Conservation (phyloP, 352 stramenopile genomes). For the Aphanomyces stellatus region DNA sequence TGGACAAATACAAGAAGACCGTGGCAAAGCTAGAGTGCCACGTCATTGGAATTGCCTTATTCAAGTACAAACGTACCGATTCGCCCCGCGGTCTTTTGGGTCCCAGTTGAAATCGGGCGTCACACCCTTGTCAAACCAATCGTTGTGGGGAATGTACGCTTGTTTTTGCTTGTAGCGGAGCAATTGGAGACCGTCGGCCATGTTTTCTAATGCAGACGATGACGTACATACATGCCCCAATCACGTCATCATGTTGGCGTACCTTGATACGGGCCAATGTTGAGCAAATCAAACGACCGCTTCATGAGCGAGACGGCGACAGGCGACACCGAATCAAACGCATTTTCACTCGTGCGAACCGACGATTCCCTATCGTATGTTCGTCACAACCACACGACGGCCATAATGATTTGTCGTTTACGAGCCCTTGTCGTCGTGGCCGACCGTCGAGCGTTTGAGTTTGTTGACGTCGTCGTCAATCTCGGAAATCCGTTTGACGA, state of each 20-base stretch:
- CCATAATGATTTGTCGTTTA: too few relatives aligned
- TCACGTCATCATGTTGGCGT: neutral
- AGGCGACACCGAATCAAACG: slow-evolving; percentile 26
- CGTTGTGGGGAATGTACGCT: slow-evolving; percentile 73
- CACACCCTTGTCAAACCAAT: slow-evolving; percentile 42
- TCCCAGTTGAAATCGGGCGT: slow-evolving; percentile 26
- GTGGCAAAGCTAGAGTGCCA: slow-evolving; percentile 22
- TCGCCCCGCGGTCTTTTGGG: slow-evolving; percentile 22
- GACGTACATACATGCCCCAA: neutral
- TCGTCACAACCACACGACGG: too few relatives aligned
- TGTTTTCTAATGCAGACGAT: neutral
- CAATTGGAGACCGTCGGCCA: slow-evolving; percentile 80
- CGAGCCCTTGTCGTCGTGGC: slow-evolving; percentile 24
- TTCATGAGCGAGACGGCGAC: slow-evolving; percentile 24
- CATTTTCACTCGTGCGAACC: slow-evolving; percentile 28
- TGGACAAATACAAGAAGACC: slow-evolving; percentile 22
- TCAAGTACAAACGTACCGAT: slow-evolving; percentile 1
- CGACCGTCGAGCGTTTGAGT: slow-evolving; percentile 16
- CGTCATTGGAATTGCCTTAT: too few relatives aligned
- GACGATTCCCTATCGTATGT: slow-evolving; percentile 21
- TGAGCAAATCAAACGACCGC: slow-evolving; percentile 45
- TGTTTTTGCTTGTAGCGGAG: slow-evolving; percentile 67
- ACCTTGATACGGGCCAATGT: slow-evolving; percentile 55
- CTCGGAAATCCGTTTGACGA: slow-evolving; percentile 28
- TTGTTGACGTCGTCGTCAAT: slow-evolving; percentile 27